phyloP scores from a whole-genome alignment of 169 alveolate species.

The Perkinsus olseni region DNA sequence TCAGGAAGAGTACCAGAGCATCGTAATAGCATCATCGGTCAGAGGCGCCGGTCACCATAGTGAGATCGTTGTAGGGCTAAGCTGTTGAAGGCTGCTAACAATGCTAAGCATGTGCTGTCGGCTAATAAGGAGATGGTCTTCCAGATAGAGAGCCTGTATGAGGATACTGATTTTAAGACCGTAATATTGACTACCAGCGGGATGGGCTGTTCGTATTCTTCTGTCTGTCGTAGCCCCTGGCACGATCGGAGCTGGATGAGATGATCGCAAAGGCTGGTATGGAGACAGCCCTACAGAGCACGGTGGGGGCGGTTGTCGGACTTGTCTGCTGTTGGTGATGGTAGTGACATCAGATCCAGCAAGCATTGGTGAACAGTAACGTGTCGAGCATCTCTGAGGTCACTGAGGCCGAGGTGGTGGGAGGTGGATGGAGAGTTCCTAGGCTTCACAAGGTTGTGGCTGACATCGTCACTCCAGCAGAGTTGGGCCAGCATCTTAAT shows the following conservation, averaged over 20 bases:
- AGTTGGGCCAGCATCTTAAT: constrained; percentile 25
- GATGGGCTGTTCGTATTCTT: not conserved
- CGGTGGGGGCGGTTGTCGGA: too few relatives aligned
- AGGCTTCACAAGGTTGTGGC: constrained; percentile 9
- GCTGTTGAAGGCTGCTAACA: constrained; percentile 22
- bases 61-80: not conserved
- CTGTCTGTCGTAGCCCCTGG: not conserved
- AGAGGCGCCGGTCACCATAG: too few relatives aligned
- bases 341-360: not conserved
- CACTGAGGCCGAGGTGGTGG: constrained; percentile 28
- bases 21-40: too few relatives aligned
- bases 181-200: not conserved
- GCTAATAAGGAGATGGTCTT: constrained; percentile 19
- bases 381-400: not conserved
- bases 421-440: constrained; percentile 40
- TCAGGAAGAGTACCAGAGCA: not conserved
- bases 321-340: not conserved
- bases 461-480: not conserved
- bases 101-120: constrained; percentile 27
- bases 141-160: constrained; percentile 16
- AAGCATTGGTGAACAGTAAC: not conserved
- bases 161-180: constrained; percentile 9
- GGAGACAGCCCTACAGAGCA: not conserved
- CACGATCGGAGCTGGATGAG: not conserved
- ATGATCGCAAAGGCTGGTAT: constrained; percentile 4